phyloP scores from a whole-genome alignment of 257 asterid genomes.

The Solanum neorickii region DNA sequence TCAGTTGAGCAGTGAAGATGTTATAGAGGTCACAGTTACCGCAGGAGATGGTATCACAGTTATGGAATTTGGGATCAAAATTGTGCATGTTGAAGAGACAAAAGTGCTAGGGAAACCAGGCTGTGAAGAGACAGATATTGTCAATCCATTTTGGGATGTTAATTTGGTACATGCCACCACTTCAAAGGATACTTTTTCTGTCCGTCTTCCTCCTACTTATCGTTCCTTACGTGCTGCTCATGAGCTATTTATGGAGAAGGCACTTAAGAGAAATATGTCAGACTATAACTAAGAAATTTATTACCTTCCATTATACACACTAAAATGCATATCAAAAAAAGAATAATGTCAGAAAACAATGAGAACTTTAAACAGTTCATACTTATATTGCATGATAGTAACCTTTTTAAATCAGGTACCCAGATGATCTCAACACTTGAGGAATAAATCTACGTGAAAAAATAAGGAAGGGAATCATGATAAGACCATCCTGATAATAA shows the following conservation, averaged over 20 bases:
- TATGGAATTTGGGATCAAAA: neutral
- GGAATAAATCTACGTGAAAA: neutral
- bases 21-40: neutral
- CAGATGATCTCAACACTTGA: too few relatives aligned
- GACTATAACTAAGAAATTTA: neutral
- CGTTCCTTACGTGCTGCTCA: neutral
- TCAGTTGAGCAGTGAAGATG: neutral
- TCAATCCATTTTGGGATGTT: neutral
- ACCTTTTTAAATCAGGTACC: too few relatives aligned
- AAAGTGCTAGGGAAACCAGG: neutral
- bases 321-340: neutral
- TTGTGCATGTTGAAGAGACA: neutral
- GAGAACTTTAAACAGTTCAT: too few relatives aligned
- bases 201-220: constrained; percentile 1
- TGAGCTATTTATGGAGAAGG: neutral
- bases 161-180: neutral
- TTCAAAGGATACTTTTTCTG: neutral
- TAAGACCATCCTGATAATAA: neutral
- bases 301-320: neutral
- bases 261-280: neutral
- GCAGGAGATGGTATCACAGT: neutral
- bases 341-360: neutral
- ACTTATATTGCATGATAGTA: too few relatives aligned
- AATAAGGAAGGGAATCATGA: neutral
- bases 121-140: neutral